These are phyloP conservation scores for Aspergillus phoenicis DNA, from an alignment of 2,329 filamentous ascomycete genomes.

Conservation along the genomic window DNA sequence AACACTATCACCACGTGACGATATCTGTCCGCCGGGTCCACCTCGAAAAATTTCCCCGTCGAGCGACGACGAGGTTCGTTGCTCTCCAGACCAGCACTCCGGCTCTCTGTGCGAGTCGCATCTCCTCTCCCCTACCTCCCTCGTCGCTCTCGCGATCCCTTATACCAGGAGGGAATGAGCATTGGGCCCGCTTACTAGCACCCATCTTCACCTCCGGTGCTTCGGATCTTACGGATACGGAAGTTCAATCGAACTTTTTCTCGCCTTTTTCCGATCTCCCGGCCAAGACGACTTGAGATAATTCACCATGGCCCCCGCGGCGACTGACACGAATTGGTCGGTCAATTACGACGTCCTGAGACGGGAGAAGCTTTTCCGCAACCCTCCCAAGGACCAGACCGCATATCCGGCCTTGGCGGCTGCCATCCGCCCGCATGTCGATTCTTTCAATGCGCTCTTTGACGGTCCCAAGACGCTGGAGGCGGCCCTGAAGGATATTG, in stretches of 20 bases:
- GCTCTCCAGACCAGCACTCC: constrained; percentile 22
- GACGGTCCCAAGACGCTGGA: constrained; percentile 71
- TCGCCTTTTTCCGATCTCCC: constrained; percentile 16
- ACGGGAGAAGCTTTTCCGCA: constrained; percentile 83
- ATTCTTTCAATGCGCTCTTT: constrained; percentile 93
- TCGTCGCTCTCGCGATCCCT: neutral
- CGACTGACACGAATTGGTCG: constrained; percentile 74
- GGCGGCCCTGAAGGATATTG: constrained; percentile 83
- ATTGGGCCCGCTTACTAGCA: constrained; percentile 4
- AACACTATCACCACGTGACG: constrained; percentile 44
- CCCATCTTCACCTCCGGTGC: constrained; percentile 5
- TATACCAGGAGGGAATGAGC: constrained; percentile 9
- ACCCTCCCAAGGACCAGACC: constrained; percentile 82
- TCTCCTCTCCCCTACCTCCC: neutral
- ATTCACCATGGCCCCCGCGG: constrained; percentile 55
- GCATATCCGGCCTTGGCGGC: constrained; percentile 84
- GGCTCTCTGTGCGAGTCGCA: constrained; percentile 21
- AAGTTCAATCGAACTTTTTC: constrained; percentile 21
- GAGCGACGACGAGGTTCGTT: constrained; percentile 26
- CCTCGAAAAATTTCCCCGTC: constrained; percentile 46
- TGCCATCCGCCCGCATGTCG: constrained; percentile 88
- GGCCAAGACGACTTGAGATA: constrained; percentile 13
- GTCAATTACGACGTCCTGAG: constrained; percentile 83
- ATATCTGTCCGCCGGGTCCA: constrained; percentile 38
- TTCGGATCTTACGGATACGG: constrained; percentile 2